Evolutionary conservation across 352 stramenopile genomes (phyloP).

Genomic region (Chrysophaeum taylorii): DNA sequence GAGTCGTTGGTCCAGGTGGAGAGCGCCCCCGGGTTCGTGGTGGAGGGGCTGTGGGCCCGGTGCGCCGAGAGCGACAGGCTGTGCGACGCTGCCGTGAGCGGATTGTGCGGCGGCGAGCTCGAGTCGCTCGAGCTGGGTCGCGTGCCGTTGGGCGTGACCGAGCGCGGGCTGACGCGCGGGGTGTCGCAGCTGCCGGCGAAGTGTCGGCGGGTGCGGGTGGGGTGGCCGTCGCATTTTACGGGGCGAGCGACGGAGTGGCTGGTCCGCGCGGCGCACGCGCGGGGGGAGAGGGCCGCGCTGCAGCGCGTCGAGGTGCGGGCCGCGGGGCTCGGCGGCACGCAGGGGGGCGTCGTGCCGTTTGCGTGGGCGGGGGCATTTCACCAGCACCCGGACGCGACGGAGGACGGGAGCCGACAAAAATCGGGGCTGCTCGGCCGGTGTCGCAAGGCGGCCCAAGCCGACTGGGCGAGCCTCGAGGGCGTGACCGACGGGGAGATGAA

Average conservation of each 20-base stretch:
- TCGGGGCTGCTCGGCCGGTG: background rate
- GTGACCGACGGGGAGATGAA: background rate
- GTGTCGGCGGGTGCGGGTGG: background rate
- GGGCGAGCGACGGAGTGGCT: background rate
- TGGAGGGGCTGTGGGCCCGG: background rate
- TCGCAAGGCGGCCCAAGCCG: background rate
- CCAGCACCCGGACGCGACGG: background rate
- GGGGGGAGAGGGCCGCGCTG: background rate
- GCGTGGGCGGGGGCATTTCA: background rate
- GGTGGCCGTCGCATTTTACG: background rate
- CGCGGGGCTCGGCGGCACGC: background rate
- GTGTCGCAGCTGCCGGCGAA: background rate
- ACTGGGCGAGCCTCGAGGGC: background rate
- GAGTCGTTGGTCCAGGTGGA: too few relatives aligned
- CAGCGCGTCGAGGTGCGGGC: background rate
- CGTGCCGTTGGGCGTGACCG: background rate
- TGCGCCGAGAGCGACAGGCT: background rate
- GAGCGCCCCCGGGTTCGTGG: background rate
- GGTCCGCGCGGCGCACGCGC: background rate
- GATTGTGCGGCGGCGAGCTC: too few relatives aligned
- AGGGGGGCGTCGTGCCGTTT: slow-evolving; percentile 1
- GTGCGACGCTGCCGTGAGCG: background rate
- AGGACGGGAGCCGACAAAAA: background rate
- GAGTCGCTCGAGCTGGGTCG: background rate
- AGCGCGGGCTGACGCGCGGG: background rate